Evolutionary conservation across 495 filamentous ascomycete species (phyloP).

Genomic region (Thozetella sp.): DNA sequence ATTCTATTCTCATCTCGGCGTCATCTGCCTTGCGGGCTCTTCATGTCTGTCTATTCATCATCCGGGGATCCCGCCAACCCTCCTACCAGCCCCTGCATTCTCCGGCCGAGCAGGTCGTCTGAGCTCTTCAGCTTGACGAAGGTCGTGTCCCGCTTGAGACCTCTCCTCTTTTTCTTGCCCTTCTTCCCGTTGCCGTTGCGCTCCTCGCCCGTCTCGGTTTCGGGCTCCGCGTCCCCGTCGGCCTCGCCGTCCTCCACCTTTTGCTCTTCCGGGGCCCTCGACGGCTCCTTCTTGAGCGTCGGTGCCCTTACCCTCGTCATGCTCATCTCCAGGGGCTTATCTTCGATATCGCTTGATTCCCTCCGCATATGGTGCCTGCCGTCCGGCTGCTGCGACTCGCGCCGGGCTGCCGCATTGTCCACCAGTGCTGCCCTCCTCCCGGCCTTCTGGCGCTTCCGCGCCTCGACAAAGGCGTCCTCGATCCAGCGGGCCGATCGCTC

Average conservation of each 20-base stretch:
- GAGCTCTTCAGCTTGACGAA: slow-evolving; percentile 77
- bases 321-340: slow-evolving; percentile 78
- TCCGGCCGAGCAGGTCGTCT: slow-evolving; percentile 78
- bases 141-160: slow-evolving; percentile 50
- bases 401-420: slow-evolving; percentile 11
- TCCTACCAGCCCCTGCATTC: slow-evolving; percentile 84
- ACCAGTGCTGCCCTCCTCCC: slow-evolving; percentile 17
- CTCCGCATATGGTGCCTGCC: slow-evolving; percentile 40
- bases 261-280: slow-evolving; percentile 6
- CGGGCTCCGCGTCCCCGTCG: slow-evolving; percentile 2
- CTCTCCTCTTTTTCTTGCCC: slow-evolving; percentile 33
- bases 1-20: no score
- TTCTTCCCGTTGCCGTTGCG: slow-evolving; percentile 25
- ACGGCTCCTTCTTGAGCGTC: slow-evolving; percentile 6
- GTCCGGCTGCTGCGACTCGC: not conserved
- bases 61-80: slow-evolving; percentile 72
- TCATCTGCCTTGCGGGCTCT: no score
- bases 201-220: slow-evolving; percentile 7
- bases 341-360: slow-evolving; percentile 80
- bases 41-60: slow-evolving; percentile 30
- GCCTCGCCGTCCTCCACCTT: slow-evolving; percentile 9
- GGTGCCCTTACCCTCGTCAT: slow-evolving; percentile 43
- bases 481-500: slow-evolving; percentile 77
- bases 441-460: slow-evolving; percentile 19
- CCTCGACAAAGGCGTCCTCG: slow-evolving; percentile 64